Conservation (phyloP, 805 yeast species). For the Tetrapisispora namnaoensis region DNA sequence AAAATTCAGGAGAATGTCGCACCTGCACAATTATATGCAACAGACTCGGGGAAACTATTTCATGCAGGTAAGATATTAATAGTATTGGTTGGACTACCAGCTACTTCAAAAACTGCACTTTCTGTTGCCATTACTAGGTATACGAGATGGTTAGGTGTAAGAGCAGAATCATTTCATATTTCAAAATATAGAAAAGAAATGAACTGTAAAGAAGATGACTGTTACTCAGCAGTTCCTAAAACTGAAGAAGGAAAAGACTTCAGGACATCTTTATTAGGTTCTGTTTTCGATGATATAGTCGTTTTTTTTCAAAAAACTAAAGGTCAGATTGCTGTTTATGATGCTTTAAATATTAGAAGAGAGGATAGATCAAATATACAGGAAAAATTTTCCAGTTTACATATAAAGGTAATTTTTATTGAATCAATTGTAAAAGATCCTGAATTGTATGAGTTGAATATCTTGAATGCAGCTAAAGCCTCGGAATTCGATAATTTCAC, state of each 20-base stretch:
- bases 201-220: slow-evolving; percentile 51
- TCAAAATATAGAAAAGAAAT: slow-evolving; percentile 74
- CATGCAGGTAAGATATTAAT: slow-evolving; percentile 93
- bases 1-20: slow-evolving; percentile 44
- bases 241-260: slow-evolving; percentile 39
- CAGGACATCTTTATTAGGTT: slow-evolving; percentile 48
- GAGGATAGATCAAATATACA: slow-evolving; percentile 54
- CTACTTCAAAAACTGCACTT: slow-evolving; percentile 88
- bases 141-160: slow-evolving; percentile 92
- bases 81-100: slow-evolving; percentile 86
- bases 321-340: slow-evolving; percentile 94
- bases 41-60: slow-evolving; percentile 84
- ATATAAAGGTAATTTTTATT: slow-evolving; percentile 74
- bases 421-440: slow-evolving; percentile 78
- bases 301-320: slow-evolving; percentile 61
- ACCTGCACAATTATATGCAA: slow-evolving; percentile 88
- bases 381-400: slow-evolving; percentile 41
- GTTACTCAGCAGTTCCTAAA: slow-evolving; percentile 49
- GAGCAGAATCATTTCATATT: slow-evolving; percentile 81
- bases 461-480: slow-evolving; percentile 74
- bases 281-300: slow-evolving; percentile 60
- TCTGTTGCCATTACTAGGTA: slow-evolving; percentile 88
- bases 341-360: slow-evolving; percentile 82
- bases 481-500: slow-evolving; percentile 82
- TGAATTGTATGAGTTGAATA: slow-evolving; percentile 58